These are phyloP conservation scores for Cladosporium phlei DNA, from an alignment of 2,329 filamentous ascomycete genomes.

Conservation along the genomic window DNA sequence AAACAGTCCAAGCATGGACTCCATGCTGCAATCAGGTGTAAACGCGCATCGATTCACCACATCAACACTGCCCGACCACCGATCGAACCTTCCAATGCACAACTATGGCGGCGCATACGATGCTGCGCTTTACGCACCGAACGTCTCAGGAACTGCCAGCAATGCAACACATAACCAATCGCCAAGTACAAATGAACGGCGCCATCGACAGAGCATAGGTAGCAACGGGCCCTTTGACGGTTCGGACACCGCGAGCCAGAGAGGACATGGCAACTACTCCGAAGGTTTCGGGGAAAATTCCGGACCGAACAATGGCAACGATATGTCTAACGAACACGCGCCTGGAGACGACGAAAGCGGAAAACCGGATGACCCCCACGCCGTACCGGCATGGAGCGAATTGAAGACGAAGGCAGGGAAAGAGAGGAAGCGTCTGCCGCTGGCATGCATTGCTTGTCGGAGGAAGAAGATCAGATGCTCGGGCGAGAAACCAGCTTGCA, in stretches of 20 bases:
- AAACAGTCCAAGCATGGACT: constrained; percentile 20
- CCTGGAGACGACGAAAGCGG: constrained; percentile 7
- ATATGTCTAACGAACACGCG: constrained; percentile 9
- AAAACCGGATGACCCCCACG: constrained; percentile 13
- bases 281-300: constrained; percentile 14
- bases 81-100: constrained; percentile 6
- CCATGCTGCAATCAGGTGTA: constrained; percentile 17
- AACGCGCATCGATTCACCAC: constrained; percentile 10
- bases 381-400: constrained; percentile 46
- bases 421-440: constrained; percentile 83
- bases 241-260: constrained; percentile 9
- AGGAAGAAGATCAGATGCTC: constrained; percentile 98
- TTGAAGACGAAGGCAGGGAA: constrained; percentile 71
- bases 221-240: constrained; percentile 22
- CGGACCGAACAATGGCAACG: constrained; percentile 14
- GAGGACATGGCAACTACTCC: neutral
- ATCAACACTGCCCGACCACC: constrained; percentile 16
- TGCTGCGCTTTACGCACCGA: neutral
- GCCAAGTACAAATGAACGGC: constrained; percentile 17
- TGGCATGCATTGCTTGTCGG: constrained; percentile 92
- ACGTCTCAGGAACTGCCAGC: neutral
- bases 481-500: constrained; percentile 94
- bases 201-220: constrained; percentile 29
- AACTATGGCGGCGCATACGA: constrained; percentile 14
- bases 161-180: constrained; percentile 14